Percentiles rank a stretch among this genome's conserved stretches.
These are phyloP conservation scores for Colletotrichum karsti DNA, from an alignment of 2,329 filamentous ascomycete species.

Conservation along the genomic window DNA sequence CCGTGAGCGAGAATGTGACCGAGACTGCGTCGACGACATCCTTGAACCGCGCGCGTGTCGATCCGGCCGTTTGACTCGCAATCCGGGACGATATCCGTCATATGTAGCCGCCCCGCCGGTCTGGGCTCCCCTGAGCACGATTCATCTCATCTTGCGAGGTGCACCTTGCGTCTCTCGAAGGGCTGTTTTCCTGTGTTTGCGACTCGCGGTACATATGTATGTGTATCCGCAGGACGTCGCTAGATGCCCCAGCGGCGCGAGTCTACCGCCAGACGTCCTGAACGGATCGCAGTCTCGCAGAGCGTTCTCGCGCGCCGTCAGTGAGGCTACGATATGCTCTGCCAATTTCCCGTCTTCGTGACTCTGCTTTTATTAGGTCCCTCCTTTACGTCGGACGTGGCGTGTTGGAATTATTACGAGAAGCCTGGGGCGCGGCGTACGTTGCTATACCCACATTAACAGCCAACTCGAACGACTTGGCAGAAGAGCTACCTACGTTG, in stretches of 20 bases:
- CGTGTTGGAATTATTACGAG: background rate
- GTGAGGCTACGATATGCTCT: no score
- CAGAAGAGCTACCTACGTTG: slow-evolving; percentile 12
- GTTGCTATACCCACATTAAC: slow-evolving; percentile 10
- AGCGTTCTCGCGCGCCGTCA: no score
- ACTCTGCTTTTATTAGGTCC: background rate
- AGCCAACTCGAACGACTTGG: background rate
- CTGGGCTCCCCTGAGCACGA: background rate
- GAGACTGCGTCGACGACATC: background rate
- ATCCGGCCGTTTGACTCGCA: background rate
- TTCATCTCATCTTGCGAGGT: background rate
- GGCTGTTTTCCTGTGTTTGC: no score
- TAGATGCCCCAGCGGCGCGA: no score
- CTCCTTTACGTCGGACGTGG: background rate
- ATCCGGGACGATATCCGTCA: background rate
- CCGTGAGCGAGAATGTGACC: background rate
- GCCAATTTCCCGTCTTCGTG: background rate
- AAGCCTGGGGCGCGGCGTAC: slow-evolving; percentile 1
- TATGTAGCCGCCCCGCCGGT: background rate
- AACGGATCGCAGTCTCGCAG: no score
- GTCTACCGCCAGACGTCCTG: no score
- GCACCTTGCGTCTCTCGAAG: background rate
- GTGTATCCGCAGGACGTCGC: no score
- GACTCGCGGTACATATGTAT: no score
- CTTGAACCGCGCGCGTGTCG: slow-evolving; percentile 1